phyloP scores from a whole-genome alignment of 2,329 filamentous ascomycete species.

The Fusarium guadeloupense region DNA sequence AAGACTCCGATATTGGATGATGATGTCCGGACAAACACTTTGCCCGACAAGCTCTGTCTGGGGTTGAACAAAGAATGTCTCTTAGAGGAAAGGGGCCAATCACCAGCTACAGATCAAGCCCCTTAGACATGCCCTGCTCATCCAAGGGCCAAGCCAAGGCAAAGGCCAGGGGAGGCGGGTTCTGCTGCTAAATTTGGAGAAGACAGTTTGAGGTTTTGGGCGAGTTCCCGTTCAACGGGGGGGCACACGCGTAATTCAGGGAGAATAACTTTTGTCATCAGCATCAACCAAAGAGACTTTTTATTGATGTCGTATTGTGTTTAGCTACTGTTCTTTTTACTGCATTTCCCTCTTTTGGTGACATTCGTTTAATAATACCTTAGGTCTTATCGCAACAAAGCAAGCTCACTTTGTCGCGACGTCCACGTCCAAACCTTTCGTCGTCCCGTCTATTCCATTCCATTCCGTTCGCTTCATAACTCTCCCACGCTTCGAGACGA shows the following conservation, averaged over 20 bases:
- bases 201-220: slow-evolving; percentile 34
- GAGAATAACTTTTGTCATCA: slow-evolving; percentile 7
- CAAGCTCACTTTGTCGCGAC: slow-evolving; percentile 20
- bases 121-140: not conserved
- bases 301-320: slow-evolving; percentile 1
- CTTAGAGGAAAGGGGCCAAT: slow-evolving; percentile 11
- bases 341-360: slow-evolving; percentile 2
- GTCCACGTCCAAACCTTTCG: too few species aligned
- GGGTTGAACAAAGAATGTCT: not conserved
- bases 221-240: not conserved
- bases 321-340: not conserved
- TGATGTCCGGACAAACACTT: slow-evolving; percentile 26
- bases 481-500: not conserved
- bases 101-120: slow-evolving; percentile 17
- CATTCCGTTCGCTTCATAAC: not conserved
- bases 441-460: slow-evolving; percentile 1
- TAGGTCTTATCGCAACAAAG: slow-evolving; percentile 11
- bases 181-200: slow-evolving; percentile 24
- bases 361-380: slow-evolving; percentile 18
- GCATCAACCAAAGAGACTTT: slow-evolving; percentile 1
- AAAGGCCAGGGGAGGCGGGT: not conserved
- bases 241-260: slow-evolving; percentile 35
- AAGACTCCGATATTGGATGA: slow-evolving; percentile 5
- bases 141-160: not conserved
- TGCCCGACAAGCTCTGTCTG: slow-evolving; percentile 1